Base-by-base conservation (phyloP, 768 basidiomycete genomes). In the Lentinus brumalis region DNA sequence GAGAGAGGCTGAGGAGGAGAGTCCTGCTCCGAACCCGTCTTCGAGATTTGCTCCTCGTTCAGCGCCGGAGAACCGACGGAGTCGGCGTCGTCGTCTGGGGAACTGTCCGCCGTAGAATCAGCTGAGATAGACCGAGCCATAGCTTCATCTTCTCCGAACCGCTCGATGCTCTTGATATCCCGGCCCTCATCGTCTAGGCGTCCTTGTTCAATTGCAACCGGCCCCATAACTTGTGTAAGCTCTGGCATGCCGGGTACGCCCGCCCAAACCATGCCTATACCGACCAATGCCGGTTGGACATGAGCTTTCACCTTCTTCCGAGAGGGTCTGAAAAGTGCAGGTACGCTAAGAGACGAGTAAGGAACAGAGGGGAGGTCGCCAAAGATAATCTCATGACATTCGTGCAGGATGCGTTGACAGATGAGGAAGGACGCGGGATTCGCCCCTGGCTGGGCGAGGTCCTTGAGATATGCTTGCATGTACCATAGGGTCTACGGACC, bases 341-440 rank as follows among this genome's bases (percentile, higher is more conserved):
- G 81, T 15, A 83, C 71, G 67, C 75, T 77, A 66, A 89, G 73
- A 8, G 82, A 79, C 14, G 84, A 78, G 71, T 96, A 96, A 1
- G 93, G 91, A 3, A 85, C 79, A 10, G 81, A 75, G 11, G 94
- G 86, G 38, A 90, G 79, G 74, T 98, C 93, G 50, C 87, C 87
- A 72, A 97, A 99, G 69, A 99, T 96, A 73, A 98, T 95, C 76
- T 95, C 91, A 75, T 98, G 96, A 70, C 96, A 96, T 72, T 84
- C 84, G 72, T 92, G 92, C 60, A 98, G 78, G 41, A 95, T 86
- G 61, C 96, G 86, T 74, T 96, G 94, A 73, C 97, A 98, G 59
- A 96, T 89, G 50, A 85, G 78, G 75, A 98, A 98, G 0, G 94
- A 92, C 45, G 77, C 83, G 3, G 93, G 88, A 50, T 86, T 83